A percentile compares a stretch with the other conserved stretches of the same genome.
phyloP scores from a whole-genome alignment of 495 filamentous ascomycete genomes.

The Penicillium cosmopolitanum region DNA sequence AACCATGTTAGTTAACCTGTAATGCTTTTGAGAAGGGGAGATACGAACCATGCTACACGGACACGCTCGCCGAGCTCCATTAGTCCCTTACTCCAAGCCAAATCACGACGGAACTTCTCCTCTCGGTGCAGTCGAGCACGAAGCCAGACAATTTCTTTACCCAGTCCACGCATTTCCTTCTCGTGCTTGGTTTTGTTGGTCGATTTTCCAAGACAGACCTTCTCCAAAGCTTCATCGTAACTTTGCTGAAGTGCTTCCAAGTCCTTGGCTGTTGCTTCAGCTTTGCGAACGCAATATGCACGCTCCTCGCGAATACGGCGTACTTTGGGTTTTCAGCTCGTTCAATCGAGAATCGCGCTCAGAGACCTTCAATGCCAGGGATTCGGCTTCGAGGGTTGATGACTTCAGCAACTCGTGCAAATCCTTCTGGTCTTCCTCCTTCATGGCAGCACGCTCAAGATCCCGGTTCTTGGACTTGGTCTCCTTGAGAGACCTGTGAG shows the following conservation, averaged over 20 bases:
- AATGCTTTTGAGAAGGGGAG: slow-evolving; percentile 13
- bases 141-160: slow-evolving; percentile 89
- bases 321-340: slow-evolving; percentile 59
- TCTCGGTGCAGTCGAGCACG: slow-evolving; percentile 77
- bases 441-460: slow-evolving; percentile 49
- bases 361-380: slow-evolving; percentile 60
- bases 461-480: slow-evolving; percentile 54
- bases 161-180: slow-evolving; percentile 81
- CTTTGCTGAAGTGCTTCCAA: slow-evolving; percentile 56
- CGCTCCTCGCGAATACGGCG: slow-evolving; percentile 64
- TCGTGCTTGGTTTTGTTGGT: slow-evolving; percentile 63
- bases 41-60: slow-evolving; percentile 79
- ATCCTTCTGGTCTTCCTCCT: slow-evolving; percentile 64
- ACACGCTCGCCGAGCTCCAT: slow-evolving; percentile 78
- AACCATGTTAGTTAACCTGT: slow-evolving; percentile 20
- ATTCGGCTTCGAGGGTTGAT: slow-evolving; percentile 68
- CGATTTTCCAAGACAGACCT: slow-evolving; percentile 37
- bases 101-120: slow-evolving; percentile 72
- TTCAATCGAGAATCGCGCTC: slow-evolving; percentile 54
- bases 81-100: slow-evolving; percentile 79
- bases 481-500: slow-evolving; percentile 63
- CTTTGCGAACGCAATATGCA: slow-evolving; percentile 50
- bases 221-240: slow-evolving; percentile 57
- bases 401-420: slow-evolving; percentile 67
- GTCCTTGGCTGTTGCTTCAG: slow-evolving; percentile 52